A percentile compares a stretch with the other conserved stretches of the same genome.
Conservation (phyloP, 1,284 basidiomycete species). For the Naganishia sp. region DNA sequence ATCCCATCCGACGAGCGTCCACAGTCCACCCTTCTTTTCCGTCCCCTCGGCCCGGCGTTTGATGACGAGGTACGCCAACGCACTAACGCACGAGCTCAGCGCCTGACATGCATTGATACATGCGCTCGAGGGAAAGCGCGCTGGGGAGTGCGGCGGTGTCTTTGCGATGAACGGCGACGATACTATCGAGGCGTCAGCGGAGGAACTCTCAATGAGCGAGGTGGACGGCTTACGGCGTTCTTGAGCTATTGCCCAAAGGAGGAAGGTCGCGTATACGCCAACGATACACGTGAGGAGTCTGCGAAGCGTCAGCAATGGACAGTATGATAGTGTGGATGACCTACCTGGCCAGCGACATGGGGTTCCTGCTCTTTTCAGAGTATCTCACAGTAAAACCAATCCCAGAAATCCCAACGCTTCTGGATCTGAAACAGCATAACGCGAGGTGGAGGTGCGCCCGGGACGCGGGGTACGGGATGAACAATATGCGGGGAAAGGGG, state of each 20-base stretch:
- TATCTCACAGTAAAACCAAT: too few relatives aligned
- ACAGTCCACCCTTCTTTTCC: constrained; percentile 10
- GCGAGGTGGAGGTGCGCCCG: background rate
- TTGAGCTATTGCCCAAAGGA: constrained; percentile 87
- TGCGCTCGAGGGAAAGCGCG: constrained; percentile 79
- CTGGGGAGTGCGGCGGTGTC: constrained; percentile 48
- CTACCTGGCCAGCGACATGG: constrained; percentile 6
- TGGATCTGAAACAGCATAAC: background rate
- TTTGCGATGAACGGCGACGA: constrained; percentile 77
- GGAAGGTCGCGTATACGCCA: constrained; percentile 54
- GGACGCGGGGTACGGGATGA: background rate
- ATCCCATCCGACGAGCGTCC: constrained; percentile 30
- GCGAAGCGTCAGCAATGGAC: background rate
- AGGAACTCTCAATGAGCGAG: too few relatives aligned
- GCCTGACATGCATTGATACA: constrained; percentile 88
- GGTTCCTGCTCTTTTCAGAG: background rate
- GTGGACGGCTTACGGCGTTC: constrained; percentile 69
- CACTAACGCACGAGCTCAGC: constrained; percentile 73
- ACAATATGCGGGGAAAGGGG: too few relatives aligned
- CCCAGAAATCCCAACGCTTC: background rate
- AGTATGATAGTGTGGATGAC: background rate
- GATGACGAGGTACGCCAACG: constrained; percentile 75
- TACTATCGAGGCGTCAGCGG: constrained; percentile 57
- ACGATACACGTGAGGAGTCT: constrained; percentile 49
- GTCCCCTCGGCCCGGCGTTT: constrained; percentile 1